Evolutionary conservation across 228 moss, liverwort and hornwort genomes (phyloP).

Genomic region (Sphagnum fallax): DNA sequence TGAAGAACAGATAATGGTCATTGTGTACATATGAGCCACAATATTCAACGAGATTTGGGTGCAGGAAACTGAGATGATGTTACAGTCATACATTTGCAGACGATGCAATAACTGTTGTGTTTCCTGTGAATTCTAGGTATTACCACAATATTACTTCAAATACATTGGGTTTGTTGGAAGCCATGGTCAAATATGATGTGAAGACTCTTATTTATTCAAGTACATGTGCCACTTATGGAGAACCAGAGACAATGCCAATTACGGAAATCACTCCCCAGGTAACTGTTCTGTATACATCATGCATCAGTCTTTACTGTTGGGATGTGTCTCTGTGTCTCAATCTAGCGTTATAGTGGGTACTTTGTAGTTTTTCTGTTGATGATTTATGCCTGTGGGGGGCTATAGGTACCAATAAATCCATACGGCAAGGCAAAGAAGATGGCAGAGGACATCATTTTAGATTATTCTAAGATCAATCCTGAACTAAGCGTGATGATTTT

Average conservation of each 20-base stretch:
- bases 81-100: neutral
- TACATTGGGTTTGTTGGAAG: conserved; percentile 67
- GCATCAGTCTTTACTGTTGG: neutral
- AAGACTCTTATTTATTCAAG: conserved; percentile 83
- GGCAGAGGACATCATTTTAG: conserved; percentile 90
- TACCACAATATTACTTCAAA: conserved; percentile 97
- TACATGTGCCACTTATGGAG: conserved; percentile 95
- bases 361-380: too few relatives aligned
- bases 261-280: conserved; percentile 80
- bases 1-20: too few relatives aligned
- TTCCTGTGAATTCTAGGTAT: conserved; percentile 37
- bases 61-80: neutral
- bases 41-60: neutral
- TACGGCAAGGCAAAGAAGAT: conserved; percentile 97
- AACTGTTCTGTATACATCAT: neutral
- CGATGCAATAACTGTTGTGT: neutral
- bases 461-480: conserved; percentile 60
- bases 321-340: neutral
- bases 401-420: conserved; percentile 86
- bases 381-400: neutral
- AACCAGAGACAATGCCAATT: conserved; percentile 83
- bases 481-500: conserved; percentile 70
- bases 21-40: too few relatives aligned
- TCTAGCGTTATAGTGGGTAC: neutral
- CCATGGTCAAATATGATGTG: conserved; percentile 82